Evolutionary conservation across 2,329 filamentous ascomycete species (phyloP).

Genomic region (Eutypella sp.): DNA sequence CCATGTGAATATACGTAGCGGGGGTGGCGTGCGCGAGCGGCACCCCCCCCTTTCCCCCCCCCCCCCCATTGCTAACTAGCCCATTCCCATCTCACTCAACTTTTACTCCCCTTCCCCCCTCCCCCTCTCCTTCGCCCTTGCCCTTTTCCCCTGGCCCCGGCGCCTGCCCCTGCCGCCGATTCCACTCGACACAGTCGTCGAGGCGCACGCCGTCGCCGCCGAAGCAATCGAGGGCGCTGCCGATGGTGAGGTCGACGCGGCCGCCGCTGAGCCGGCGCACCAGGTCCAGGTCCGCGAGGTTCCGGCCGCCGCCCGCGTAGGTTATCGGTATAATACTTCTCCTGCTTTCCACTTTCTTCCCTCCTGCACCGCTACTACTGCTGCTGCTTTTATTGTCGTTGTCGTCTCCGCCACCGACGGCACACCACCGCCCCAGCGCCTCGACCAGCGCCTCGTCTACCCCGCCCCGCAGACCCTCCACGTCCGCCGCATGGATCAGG

Average conservation of each 20-base stretch:
- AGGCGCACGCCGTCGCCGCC: conserved; percentile 83
- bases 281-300: conserved; percentile 73
- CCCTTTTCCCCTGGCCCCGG: conserved; percentile 1
- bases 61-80: too few species aligned
- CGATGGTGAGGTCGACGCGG: conserved; percentile 89
- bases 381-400: too few species aligned
- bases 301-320: conserved; percentile 89
- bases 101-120: too few species aligned
- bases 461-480: conserved; percentile 87
- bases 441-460: conserved; percentile 82
- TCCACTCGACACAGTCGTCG: conserved; percentile 87
- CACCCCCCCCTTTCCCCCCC: too few species aligned
- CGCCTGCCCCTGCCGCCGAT: conserved; percentile 41
- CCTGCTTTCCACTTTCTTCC: neutral
- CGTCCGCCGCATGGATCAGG: conserved; percentile 93
- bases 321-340: conserved; percentile 74
- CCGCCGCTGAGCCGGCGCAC: conserved; percentile 76
- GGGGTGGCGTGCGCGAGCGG: too few species aligned
- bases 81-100: too few species aligned
- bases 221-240: conserved; percentile 93
- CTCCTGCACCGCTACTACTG: too few species aligned
- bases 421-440: conserved; percentile 75
- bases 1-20: too few species aligned
- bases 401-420: too few species aligned
- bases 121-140: too few species aligned